Percentiles rank a stretch among this genome's conserved stretches.
These are phyloP conservation scores for Lagenaria siceraria DNA, from an alignment of 306 rosid genomes.

Conservation along the genomic window DNA sequence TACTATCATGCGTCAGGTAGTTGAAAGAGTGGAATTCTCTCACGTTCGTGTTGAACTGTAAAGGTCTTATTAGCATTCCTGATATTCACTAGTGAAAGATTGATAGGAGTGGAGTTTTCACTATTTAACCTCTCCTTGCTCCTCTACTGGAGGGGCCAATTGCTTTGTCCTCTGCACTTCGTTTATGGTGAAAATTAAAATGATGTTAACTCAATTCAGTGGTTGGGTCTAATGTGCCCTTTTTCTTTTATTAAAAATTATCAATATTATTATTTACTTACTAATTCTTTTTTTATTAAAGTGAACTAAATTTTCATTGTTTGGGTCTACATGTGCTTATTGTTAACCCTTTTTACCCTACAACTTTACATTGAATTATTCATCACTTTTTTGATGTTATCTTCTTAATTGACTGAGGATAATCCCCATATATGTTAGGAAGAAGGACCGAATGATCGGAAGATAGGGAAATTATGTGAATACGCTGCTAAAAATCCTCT, in stretches of 20 bases:
- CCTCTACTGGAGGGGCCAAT: not conserved
- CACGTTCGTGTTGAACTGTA: not conserved
- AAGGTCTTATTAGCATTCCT: not conserved
- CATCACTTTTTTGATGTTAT: not conserved
- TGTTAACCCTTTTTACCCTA: not conserved
- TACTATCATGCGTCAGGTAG: not conserved
- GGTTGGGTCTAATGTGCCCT: not conserved
- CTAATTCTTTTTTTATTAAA: too few species aligned
- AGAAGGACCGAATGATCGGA: constrained; percentile 80
- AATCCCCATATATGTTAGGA: constrained; percentile 39
- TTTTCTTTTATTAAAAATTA: not conserved
- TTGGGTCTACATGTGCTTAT: not conserved
- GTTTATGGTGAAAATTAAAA: not conserved
- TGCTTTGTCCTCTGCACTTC: not conserved
- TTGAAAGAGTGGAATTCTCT: not conserved
- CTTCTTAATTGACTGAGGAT: not conserved
- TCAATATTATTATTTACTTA: not conserved
- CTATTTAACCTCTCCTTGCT: not conserved
- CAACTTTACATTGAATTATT: not conserved
- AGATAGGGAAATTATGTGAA: constrained; percentile 84
- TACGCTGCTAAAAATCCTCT: constrained; percentile 84
- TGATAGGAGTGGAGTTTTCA: not conserved
- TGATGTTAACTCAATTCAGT: not conserved
- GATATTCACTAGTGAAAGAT: not conserved
- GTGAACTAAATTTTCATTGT: not conserved